Percentiles rank a stretch among this genome's conserved stretches.
These are phyloP conservation scores for Fusarium globosum DNA, from an alignment of 2,329 filamentous ascomycete genomes.

Conservation along the genomic window DNA sequence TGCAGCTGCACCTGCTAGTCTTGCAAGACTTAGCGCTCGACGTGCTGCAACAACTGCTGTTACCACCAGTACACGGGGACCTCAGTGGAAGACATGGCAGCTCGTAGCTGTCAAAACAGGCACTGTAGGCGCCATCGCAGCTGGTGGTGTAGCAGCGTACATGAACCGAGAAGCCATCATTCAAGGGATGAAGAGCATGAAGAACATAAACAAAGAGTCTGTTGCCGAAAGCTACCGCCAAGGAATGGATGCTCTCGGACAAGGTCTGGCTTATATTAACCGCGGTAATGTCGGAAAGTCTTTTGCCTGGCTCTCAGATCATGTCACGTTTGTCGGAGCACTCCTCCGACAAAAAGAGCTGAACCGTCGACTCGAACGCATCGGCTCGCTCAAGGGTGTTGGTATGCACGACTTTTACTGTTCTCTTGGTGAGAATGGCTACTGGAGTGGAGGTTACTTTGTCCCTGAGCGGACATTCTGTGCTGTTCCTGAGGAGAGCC, in stretches of 20 bases:
- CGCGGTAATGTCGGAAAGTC: conserved; percentile 72
- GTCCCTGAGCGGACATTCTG: conserved; percentile 82
- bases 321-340: conserved; percentile 87
- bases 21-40: conserved; percentile 47
- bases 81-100: conserved; percentile 66
- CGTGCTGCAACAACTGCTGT: conserved; percentile 33
- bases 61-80: conserved; percentile 43
- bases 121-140: conserved; percentile 82
- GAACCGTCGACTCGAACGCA: conserved; percentile 70
- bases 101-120: conserved; percentile 82
- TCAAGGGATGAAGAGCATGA: conserved; percentile 58
- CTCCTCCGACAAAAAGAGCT: conserved; percentile 80
- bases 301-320: conserved; percentile 81
- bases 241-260: conserved; percentile 60
- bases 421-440: conserved; percentile 77
- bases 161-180: conserved; percentile 77
- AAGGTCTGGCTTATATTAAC: conserved; percentile 68
- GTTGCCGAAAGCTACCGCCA: conserved; percentile 62
- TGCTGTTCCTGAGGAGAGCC: conserved; percentile 69
- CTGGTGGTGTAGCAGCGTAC: conserved; percentile 84
- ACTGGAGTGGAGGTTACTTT: conserved; percentile 69
- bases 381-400: conserved; percentile 71
- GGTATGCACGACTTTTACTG: conserved; percentile 82
- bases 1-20: conserved; percentile 59
- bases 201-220: conserved; percentile 60